Evolutionary conservation across 495 filamentous ascomycete species (phyloP).

Genomic region (Neurospora hispaniola): DNA sequence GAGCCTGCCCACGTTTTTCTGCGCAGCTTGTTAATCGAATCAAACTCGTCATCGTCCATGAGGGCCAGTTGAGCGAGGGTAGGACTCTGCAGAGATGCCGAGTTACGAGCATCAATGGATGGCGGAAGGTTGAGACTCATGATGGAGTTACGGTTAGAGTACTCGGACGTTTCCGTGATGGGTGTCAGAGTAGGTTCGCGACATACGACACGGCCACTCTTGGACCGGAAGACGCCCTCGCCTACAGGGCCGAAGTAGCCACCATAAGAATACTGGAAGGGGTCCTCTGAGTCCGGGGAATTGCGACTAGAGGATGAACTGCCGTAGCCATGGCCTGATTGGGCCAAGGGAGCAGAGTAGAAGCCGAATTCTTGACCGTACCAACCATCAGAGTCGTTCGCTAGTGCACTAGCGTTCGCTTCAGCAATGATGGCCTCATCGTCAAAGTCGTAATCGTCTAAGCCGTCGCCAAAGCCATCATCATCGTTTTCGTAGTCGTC

Average conservation of each 20-base stretch:
- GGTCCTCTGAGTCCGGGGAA: slow-evolving; percentile 23
- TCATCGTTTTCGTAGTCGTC: slow-evolving; percentile 29
- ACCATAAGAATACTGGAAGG: slow-evolving; percentile 57
- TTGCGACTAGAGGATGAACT: slow-evolving; percentile 1
- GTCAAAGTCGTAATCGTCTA: slow-evolving; percentile 53
- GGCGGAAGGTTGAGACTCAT: slow-evolving; percentile 57
- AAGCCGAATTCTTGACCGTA: slow-evolving; percentile 99
- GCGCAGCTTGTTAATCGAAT: slow-evolving; percentile 58
- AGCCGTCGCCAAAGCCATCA: slow-evolving; percentile 32
- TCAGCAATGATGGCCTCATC: slow-evolving; percentile 89
- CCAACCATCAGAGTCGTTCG: slow-evolving; percentile 82
- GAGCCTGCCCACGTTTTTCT: slow-evolving; percentile 73
- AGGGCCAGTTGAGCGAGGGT: slow-evolving; percentile 64
- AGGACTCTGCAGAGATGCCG: slow-evolving; percentile 33
- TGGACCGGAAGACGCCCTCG: slow-evolving; percentile 44
- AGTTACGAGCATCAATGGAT: slow-evolving; percentile 20
- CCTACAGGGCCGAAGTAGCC: slow-evolving; percentile 82
- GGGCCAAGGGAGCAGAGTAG: slow-evolving; percentile 57
- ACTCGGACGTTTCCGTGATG: slow-evolving; percentile 93
- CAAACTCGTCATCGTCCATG: slow-evolving; percentile 51
- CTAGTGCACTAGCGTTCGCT: slow-evolving; percentile 87
- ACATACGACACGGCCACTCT: slow-evolving; percentile 59
- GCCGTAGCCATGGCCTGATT: slow-evolving; percentile 13
- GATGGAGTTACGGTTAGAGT: slow-evolving; percentile 85
- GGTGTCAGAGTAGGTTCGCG: slow-evolving; percentile 88